Conservation (phyloP, 163 green algal genomes). For the Scenedesmus sp. region DNA sequence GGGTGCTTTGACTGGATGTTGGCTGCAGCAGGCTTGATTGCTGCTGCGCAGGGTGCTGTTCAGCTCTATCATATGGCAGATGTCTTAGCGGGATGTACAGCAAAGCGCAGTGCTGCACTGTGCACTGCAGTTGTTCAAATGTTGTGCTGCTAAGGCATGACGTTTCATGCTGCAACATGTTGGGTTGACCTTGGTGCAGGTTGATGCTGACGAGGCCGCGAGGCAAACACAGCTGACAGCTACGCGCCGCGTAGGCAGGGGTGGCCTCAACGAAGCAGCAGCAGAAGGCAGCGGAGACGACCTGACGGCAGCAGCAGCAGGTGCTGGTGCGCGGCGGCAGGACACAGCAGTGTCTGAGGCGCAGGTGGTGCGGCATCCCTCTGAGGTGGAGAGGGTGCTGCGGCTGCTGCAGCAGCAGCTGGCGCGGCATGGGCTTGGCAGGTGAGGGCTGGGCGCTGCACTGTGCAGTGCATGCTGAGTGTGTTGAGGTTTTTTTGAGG, state of each 20-base stretch:
- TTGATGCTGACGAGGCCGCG: constrained; percentile 58
- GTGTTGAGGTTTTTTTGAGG: not conserved
- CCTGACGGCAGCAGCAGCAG: not conserved
- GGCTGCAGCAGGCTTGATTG: not conserved
- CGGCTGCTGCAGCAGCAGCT: constrained; percentile 62
- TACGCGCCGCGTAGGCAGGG: constrained; percentile 59
- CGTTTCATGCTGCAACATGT: too few relatives aligned
- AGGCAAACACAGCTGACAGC: constrained; percentile 59
- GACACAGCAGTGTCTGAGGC: constrained; percentile 52
- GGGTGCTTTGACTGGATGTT: not conserved
- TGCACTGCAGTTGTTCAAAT: too few relatives aligned
- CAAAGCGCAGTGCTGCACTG: not conserved
- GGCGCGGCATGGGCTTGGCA: not conserved
- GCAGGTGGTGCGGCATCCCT: constrained; percentile 66
- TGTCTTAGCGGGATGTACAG: not conserved
- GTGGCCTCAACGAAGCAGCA: constrained; percentile 73
- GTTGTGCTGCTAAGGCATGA: too few relatives aligned
- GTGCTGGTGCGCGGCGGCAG: constrained; percentile 1
- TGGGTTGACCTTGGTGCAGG: not conserved
- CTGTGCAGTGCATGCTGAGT: not conserved
- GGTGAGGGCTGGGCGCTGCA: constrained; percentile 3
- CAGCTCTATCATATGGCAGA: not conserved
- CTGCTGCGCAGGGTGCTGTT: not conserved
- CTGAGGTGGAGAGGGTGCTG: constrained; percentile 73
- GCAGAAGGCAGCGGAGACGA: constrained; percentile 27